Conservation (phyloP, 1,284 basidiomycete species). For the Phellopilus nigrolimitatus region DNA sequence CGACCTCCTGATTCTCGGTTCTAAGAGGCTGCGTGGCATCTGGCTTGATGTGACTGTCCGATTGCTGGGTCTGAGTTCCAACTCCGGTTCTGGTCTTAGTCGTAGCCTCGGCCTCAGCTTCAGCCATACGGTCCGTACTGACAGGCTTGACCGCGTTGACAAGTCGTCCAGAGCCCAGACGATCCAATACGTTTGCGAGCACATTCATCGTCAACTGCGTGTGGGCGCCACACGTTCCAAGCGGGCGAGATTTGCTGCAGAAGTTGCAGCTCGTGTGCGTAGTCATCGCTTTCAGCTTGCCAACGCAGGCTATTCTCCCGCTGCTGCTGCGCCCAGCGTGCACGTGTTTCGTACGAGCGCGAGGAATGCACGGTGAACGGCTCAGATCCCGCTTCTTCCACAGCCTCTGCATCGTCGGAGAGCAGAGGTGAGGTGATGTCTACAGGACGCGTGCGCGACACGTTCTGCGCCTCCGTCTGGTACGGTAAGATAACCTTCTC, state of each 20-base stretch:
- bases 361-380: conserved; percentile 4
- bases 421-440: conserved; percentile 43
- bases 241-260: conserved; percentile 58
- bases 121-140: too few relatives aligned
- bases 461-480: conserved; percentile 33
- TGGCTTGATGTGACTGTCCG: neutral
- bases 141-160: too few relatives aligned
- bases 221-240: conserved; percentile 65
- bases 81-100: neutral
- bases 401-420: conserved; percentile 35
- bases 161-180: conserved; percentile 46
- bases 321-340: neutral
- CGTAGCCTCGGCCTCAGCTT: conserved; percentile 15
- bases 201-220: conserved; percentile 43
- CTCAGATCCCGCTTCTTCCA: conserved; percentile 13
- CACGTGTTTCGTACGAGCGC: neutral
- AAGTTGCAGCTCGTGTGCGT: conserved; percentile 54
- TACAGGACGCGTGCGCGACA: conserved; percentile 31
- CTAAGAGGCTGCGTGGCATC: too few relatives aligned
- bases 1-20: neutral
- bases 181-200: conserved; percentile 40
- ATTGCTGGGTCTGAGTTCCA: neutral
- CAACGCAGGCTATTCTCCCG: conserved; percentile 2
- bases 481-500: conserved; percentile 76
- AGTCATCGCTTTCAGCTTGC: conserved; percentile 29